Percentiles rank a stretch among this genome's conserved stretches.
phyloP scores from a whole-genome alignment of 108 stramenopile species.

The Hondaea fermentalgiana region DNA sequence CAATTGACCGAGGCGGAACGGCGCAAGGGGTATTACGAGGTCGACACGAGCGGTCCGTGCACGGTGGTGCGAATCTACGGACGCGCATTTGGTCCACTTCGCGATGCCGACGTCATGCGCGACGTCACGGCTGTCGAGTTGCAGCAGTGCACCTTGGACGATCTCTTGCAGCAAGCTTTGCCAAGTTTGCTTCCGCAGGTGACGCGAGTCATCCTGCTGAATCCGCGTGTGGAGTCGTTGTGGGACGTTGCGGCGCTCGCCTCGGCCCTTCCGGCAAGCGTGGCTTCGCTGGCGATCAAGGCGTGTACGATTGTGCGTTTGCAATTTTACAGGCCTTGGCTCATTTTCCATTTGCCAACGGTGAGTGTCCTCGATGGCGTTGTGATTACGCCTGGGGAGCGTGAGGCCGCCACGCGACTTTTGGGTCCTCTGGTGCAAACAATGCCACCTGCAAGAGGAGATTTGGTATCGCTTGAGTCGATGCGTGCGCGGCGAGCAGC shows the following conservation, averaged over 20 bases:
- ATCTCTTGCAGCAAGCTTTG: not conserved
- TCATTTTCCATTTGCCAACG: not conserved
- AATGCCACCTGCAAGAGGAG: not conserved
- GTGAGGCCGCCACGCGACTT: not conserved
- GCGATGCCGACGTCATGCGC: not conserved
- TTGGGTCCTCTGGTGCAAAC: not conserved
- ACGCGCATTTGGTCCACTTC: not conserved
- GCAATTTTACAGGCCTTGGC: conserved; percentile 10
- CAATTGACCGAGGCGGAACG: not conserved
- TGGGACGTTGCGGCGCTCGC: not conserved
- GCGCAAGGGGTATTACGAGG: not conserved
- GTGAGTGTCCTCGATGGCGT: not conserved
- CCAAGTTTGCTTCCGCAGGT: not conserved
- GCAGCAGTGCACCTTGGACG: not conserved
- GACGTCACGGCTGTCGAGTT: not conserved
- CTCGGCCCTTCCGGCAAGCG: not conserved
- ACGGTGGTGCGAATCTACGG: not conserved
- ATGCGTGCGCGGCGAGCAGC: not conserved
- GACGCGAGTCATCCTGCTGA: not conserved
- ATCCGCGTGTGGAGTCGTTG: not conserved
- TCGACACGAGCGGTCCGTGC: not conserved
- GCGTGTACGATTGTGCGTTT: not conserved
- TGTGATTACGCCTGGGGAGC: not conserved
- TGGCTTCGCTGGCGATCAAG: not conserved
- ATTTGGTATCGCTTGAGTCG: not conserved